phyloP scores from a whole-genome alignment of 176 grass and related monocot genomes.

The Juncus effusus region DNA sequence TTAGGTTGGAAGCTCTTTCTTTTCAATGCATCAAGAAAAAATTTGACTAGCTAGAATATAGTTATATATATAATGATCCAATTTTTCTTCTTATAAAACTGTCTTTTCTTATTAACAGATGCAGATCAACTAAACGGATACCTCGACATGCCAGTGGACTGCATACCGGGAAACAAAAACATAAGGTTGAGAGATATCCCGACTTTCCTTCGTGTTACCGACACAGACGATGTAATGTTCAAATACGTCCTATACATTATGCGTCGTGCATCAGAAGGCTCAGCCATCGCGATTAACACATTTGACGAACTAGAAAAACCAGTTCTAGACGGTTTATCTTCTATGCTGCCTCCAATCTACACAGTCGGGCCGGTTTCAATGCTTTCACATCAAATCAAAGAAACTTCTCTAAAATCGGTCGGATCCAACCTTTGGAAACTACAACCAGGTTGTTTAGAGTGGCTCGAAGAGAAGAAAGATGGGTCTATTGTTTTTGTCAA shows the following conservation, averaged over 20 bases:
- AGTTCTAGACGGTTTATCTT: neutral
- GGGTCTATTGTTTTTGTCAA: slow-evolving; percentile 17
- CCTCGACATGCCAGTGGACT: slow-evolving; percentile 8
- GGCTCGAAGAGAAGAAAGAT: slow-evolving; percentile 17
- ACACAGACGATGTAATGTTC: neutral
- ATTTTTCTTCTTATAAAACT: too few species aligned
- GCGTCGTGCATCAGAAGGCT: neutral
- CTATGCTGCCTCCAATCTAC: slow-evolving; percentile 11
- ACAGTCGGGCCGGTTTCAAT: slow-evolving; percentile 1
- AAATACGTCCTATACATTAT: slow-evolving; percentile 13
- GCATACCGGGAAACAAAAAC: neutral
- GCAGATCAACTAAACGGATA: slow-evolving; percentile 11
- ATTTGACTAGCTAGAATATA: too few species aligned
- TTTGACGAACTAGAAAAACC: slow-evolving; percentile 5
- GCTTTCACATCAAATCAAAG: slow-evolving; percentile 19
- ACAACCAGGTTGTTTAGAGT: slow-evolving; percentile 7
- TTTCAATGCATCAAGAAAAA: too few species aligned
- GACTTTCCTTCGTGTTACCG: slow-evolving; percentile 4
- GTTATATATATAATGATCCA: too few species aligned
- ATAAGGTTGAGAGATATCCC: slow-evolving; percentile 21
- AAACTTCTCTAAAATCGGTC: neutral
- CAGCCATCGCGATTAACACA: slow-evolving; percentile 13
- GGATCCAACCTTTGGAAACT: slow-evolving; percentile 27
- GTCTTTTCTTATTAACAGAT: neutral
- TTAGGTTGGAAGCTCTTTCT: too few species aligned